Evolutionary conservation across 2,329 filamentous ascomycete species (phyloP).

Genomic region (Penicillium sp.): DNA sequence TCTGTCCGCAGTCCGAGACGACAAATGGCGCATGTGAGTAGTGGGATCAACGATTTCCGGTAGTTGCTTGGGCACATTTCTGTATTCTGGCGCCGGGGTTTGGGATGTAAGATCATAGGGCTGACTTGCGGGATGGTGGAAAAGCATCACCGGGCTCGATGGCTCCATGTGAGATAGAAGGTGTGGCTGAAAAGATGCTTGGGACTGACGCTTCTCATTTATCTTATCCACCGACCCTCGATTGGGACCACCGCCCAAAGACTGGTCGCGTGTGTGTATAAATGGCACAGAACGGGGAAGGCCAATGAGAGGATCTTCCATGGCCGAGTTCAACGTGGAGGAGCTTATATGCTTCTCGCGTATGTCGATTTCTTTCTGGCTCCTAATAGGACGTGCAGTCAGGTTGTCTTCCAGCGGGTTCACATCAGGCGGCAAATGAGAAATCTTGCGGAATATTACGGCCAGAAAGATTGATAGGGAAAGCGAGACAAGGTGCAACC

Average conservation of each 20-base stretch:
- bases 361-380: constrained; percentile 60
- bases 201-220: constrained; percentile 45
- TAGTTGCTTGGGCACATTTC: constrained; percentile 26
- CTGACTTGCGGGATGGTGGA: constrained; percentile 26
- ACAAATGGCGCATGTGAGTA: constrained; percentile 28
- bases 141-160: constrained; percentile 29
- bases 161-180: constrained; percentile 30
- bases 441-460: constrained; percentile 75
- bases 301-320: constrained; percentile 43
- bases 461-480: constrained; percentile 69
- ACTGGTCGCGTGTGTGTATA: constrained; percentile 67
- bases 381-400: constrained; percentile 68
- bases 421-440: constrained; percentile 81
- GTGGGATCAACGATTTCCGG: constrained; percentile 32
- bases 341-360: constrained; percentile 60
- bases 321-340: constrained; percentile 43
- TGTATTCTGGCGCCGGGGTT: constrained; percentile 25
- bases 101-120: constrained; percentile 29
- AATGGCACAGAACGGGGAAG: constrained; percentile 62
- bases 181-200: constrained; percentile 46
- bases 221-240: constrained; percentile 49
- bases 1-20: constrained; percentile 27
- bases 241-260: constrained; percentile 54
- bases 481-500: constrained; percentile 67
- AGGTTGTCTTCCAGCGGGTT: constrained; percentile 86